A percentile compares a stretch with the other conserved stretches of the same genome.
Evolutionary conservation across 768 basidiomycete species (phyloP).

Genomic region (Cubamyces lactineus): DNA sequence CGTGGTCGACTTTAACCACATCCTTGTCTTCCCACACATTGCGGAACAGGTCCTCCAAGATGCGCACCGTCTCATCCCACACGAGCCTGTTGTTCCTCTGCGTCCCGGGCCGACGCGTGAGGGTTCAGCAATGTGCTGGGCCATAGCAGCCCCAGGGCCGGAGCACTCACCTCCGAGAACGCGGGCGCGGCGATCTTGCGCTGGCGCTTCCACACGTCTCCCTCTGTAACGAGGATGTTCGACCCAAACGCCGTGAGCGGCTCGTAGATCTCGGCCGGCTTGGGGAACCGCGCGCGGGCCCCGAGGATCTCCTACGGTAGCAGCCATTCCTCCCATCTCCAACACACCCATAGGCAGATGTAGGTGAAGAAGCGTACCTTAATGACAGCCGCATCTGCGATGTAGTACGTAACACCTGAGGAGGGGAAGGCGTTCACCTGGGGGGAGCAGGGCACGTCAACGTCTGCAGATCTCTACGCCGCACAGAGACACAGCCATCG

Average conservation of each 20-base stretch:
- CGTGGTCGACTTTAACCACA: slow-evolving; percentile 47
- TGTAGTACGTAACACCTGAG: slow-evolving; percentile 3
- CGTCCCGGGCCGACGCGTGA: too few relatives aligned
- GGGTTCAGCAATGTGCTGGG: too few relatives aligned
- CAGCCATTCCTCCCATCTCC: background rate
- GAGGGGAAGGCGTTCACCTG: slow-evolving; percentile 22
- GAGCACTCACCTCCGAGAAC: slow-evolving; percentile 56
- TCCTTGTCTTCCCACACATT: slow-evolving; percentile 52
- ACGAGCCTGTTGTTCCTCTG: slow-evolving; percentile 42
- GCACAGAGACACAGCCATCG: background rate
- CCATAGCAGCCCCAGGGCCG: too few relatives aligned
- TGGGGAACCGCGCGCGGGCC: slow-evolving; percentile 57
- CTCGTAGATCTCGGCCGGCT: slow-evolving; percentile 52
- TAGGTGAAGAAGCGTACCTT: slow-evolving; percentile 9
- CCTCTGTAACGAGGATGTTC: slow-evolving; percentile 69
- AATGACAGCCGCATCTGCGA: slow-evolving; percentile 22
- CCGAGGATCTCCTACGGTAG: slow-evolving; percentile 50
- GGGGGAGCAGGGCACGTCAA: background rate
- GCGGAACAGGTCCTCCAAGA: slow-evolving; percentile 37
- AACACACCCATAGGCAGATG: too few relatives aligned
- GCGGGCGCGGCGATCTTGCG: slow-evolving; percentile 64
- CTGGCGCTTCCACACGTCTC: slow-evolving; percentile 67
- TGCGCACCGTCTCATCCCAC: slow-evolving; percentile 41
- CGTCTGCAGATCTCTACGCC: background rate
- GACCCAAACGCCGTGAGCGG: slow-evolving; percentile 54